A percentile compares a stretch with the other conserved stretches of the same genome.
These are phyloP conservation scores for Mycena crocata DNA, from an alignment of 768 basidiomycete genomes.

Conservation along the genomic window DNA sequence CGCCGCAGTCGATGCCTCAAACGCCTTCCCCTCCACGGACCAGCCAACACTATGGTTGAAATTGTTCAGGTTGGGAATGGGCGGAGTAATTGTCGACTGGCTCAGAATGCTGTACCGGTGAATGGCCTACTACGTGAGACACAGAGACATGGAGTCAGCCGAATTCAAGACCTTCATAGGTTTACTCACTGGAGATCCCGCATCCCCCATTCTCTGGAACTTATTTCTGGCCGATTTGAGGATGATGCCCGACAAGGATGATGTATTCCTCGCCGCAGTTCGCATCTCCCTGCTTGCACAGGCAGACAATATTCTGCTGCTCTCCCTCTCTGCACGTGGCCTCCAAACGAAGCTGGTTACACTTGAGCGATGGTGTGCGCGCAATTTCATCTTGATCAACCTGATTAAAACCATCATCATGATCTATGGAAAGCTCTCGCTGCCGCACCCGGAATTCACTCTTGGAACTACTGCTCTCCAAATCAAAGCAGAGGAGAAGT, in stretches of 20 bases:
- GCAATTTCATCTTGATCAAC: too few relatives aligned
- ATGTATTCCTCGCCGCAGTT: too few relatives aligned
- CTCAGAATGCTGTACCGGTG: slow-evolving; percentile 21
- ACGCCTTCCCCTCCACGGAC: slow-evolving; percentile 10
- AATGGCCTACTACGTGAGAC: slow-evolving; percentile 17
- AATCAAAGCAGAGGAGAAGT: neutral
- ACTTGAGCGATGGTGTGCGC: too few relatives aligned
- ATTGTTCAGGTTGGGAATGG: slow-evolving; percentile 15
- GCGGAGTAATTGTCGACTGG: slow-evolving; percentile 27
- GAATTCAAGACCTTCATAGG: slow-evolving; percentile 30
- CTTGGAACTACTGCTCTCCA: neutral
- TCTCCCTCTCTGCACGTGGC: too few relatives aligned
- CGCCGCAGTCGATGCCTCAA: slow-evolving; percentile 17
- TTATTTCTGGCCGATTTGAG: too few relatives aligned
- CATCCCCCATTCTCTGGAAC: too few relatives aligned
- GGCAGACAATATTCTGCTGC: too few relatives aligned
- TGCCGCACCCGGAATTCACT: neutral
- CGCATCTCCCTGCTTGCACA: too few relatives aligned
- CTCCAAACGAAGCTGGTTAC: too few relatives aligned
- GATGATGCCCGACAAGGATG: too few relatives aligned
- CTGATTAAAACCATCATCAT: neutral
- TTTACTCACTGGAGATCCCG: slow-evolving; percentile 6
- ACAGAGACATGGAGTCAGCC: neutral
- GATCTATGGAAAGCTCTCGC: neutral
- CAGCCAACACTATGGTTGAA: slow-evolving; percentile 7